A percentile compares a stretch with the other conserved stretches of the same genome.
phyloP scores from a whole-genome alignment of 768 basidiomycete genomes.

The Hysterangium stoloniferum region DNA sequence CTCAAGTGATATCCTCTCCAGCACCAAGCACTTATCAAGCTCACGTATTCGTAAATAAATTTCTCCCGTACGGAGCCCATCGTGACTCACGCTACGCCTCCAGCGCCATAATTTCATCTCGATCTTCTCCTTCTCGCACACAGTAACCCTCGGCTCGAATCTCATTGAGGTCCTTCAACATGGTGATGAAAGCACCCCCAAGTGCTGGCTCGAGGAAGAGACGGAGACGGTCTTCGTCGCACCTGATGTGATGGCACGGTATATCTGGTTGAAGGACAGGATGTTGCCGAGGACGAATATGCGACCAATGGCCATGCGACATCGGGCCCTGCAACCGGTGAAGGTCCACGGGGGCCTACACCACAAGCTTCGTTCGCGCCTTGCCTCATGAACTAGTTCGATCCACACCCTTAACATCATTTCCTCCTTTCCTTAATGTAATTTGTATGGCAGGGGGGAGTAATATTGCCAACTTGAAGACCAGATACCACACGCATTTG shows the following conservation, averaged over 20 bases:
- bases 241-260: constrained; percentile 7
- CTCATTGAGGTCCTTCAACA: not conserved
- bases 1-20: constrained; percentile 1
- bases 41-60: constrained; percentile 8
- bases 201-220: constrained; percentile 5
- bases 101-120: constrained; percentile 11
- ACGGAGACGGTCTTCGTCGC: constrained; percentile 9
- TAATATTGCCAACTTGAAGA: too few relatives aligned
- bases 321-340: too few relatives aligned
- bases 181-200: not conserved
- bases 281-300: not conserved
- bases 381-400: too few relatives aligned
- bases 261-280: constrained; percentile 6
- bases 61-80: not conserved
- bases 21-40: constrained; percentile 7
- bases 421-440: too few relatives aligned
- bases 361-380: too few relatives aligned
- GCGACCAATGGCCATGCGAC: too few relatives aligned
- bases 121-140: constrained; percentile 5
- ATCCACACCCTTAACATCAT: too few relatives aligned
- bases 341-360: too few relatives aligned
- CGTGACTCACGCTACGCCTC: not conserved
- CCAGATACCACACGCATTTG: too few relatives aligned
- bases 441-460: too few relatives aligned
- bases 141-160: constrained; percentile 1